Conservation (phyloP, 257 asterid species). For the Cruciata laevipes region DNA sequence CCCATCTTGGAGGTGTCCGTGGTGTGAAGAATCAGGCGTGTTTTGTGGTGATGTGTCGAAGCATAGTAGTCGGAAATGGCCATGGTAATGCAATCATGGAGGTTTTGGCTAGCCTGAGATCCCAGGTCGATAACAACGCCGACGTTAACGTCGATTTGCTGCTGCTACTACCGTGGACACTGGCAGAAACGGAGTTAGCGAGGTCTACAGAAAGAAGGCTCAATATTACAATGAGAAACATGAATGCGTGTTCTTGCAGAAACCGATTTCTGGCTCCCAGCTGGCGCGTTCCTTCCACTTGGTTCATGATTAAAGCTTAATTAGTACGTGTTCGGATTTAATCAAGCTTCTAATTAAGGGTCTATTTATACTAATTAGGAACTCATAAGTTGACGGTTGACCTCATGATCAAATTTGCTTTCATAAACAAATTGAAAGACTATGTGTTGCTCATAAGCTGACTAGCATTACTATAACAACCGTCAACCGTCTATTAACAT, state of each 20-base stretch:
- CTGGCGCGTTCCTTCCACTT: too few species aligned
- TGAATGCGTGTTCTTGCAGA: neutral
- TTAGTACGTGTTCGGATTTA: too few species aligned
- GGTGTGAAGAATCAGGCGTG: conserved; percentile 4
- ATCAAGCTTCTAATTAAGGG: too few species aligned
- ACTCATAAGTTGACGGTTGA: too few species aligned
- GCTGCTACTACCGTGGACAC: neutral
- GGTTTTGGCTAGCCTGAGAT: conserved; percentile 8
- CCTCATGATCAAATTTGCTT: too few species aligned
- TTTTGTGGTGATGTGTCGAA: neutral
- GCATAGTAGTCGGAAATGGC: conserved; percentile 14
- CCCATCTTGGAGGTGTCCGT: neutral
- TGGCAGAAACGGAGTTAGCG: neutral
- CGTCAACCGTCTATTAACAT: too few species aligned
- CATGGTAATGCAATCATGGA: conserved; percentile 14
- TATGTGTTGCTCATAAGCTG: too few species aligned
- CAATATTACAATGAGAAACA: neutral
- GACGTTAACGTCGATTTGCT: neutral
- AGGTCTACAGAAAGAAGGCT: neutral
- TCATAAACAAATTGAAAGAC: too few species aligned
- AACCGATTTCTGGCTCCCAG: too few species aligned
- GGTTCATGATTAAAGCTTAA: neutral
- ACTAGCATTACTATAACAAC: too few species aligned
- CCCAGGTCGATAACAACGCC: conserved; percentile 20
- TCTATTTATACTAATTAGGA: too few species aligned